Evolutionary conservation across 2,329 filamentous ascomycete species (phyloP).

Genomic region (Penicillium sp.): DNA sequence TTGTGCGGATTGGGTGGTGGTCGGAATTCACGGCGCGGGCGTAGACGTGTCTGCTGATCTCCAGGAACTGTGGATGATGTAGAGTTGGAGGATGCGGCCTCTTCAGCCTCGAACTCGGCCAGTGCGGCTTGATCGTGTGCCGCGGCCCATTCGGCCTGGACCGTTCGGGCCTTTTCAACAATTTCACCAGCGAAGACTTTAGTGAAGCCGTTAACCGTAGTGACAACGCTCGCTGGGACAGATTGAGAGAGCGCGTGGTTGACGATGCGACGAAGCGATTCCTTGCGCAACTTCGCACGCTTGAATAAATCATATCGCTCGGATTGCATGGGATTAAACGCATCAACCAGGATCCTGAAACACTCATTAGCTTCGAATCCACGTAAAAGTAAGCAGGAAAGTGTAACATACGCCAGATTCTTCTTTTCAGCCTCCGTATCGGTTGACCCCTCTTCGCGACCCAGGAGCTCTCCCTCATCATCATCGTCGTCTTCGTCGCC

Average conservation of each 20-base stretch:
- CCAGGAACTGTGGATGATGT: background rate
- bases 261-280: slow-evolving; percentile 52
- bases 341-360: slow-evolving; percentile 42
- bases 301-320: slow-evolving; percentile 48
- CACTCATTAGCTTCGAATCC: slow-evolving; percentile 7
- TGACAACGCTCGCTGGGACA: slow-evolving; percentile 59
- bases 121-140: slow-evolving; percentile 51
- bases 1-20: slow-evolving; percentile 44
- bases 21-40: slow-evolving; percentile 31
- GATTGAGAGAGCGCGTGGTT: slow-evolving; percentile 64
- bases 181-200: slow-evolving; percentile 64
- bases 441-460: slow-evolving; percentile 42
- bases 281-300: slow-evolving; percentile 47
- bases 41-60: background rate
- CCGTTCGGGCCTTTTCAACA: slow-evolving; percentile 59
- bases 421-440: slow-evolving; percentile 51
- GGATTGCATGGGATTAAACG: slow-evolving; percentile 46
- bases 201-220: slow-evolving; percentile 59
- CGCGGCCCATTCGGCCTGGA: slow-evolving; percentile 52
- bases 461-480: slow-evolving; percentile 44
- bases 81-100: slow-evolving; percentile 36
- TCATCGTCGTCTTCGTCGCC: slow-evolving; percentile 49
- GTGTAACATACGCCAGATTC: slow-evolving; percentile 43
- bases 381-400: background rate
- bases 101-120: slow-evolving; percentile 53